phyloP scores from a whole-genome alignment of 179 eudicot genomes.

The Corrigiola litoralis region DNA sequence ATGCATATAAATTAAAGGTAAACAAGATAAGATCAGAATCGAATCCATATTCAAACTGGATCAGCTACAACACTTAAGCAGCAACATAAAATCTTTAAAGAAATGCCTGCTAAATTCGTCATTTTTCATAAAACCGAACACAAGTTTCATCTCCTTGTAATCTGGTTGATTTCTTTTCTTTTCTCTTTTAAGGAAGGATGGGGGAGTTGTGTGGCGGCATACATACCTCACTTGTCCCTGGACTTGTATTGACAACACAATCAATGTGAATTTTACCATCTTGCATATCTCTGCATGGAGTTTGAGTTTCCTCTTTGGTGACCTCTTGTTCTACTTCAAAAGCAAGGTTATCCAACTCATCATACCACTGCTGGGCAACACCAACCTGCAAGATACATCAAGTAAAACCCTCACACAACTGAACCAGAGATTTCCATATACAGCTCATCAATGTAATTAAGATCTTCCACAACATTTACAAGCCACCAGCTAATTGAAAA shows the following conservation, averaged over 20 bases:
- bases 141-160: not conserved
- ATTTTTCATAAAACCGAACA: not conserved
- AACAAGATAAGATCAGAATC: no score
- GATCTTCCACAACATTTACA: not conserved
- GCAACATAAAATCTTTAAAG: no score
- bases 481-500: not conserved
- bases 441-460: no score
- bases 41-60: no score
- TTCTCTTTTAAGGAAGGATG: not conserved
- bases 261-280: constrained; percentile 57
- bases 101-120: no score
- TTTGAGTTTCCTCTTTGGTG: constrained; percentile 28
- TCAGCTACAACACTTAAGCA: no score
- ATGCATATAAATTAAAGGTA: no score
- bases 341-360: constrained; percentile 70
- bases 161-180: not conserved
- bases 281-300: constrained; percentile 24
- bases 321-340: constrained; percentile 38
- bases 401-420: not conserved
- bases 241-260: constrained; percentile 67
- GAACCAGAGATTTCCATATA: not conserved
- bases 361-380: constrained; percentile 83
- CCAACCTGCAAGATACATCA: constrained; percentile 55
- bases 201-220: not conserved
- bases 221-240: constrained; percentile 86